phyloP scores from a whole-genome alignment of 108 stramenopile species.

The Nitzschia sp. region DNA sequence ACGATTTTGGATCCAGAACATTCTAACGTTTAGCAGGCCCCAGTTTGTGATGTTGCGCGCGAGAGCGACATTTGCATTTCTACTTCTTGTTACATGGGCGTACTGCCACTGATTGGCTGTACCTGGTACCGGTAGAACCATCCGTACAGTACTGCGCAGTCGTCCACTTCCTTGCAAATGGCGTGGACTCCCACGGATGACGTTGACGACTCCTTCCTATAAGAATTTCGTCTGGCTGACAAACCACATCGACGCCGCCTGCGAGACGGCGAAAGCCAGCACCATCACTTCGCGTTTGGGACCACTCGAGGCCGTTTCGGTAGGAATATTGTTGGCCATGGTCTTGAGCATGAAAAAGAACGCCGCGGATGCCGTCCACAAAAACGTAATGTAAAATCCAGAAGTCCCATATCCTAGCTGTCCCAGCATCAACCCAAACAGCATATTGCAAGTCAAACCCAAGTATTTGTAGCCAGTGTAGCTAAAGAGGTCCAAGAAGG shows the following conservation, averaged over 20 bases:
- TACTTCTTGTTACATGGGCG: too few species aligned
- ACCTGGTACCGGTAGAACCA: too few species aligned
- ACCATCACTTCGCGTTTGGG: conserved; percentile 89
- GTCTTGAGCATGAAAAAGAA: conserved; percentile 87
- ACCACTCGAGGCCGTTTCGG: conserved; percentile 57
- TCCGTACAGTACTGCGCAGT: too few species aligned
- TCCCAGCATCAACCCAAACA: conserved; percentile 64
- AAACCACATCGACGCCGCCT: conserved; percentile 89
- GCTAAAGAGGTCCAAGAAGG: conserved; percentile 72
- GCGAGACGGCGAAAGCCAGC: conserved; percentile 81
- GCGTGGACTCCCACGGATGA: not conserved
- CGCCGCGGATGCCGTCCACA: conserved; percentile 82
- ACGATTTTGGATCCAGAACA: too few species aligned
- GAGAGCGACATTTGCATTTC: too few species aligned
- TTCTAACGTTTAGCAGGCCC: too few species aligned
- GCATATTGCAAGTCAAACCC: conserved; percentile 80
- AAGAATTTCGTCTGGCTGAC: conserved; percentile 88
- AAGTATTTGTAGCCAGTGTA: conserved; percentile 93
- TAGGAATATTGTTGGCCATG: conserved; percentile 84
- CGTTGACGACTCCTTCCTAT: conserved; percentile 10
- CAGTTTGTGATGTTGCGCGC: too few species aligned
- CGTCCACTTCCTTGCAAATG: too few species aligned
- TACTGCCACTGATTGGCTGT: too few species aligned
- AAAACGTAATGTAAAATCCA: conserved; percentile 80
- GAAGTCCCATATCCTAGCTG: conserved; percentile 63